Conservation (phyloP, 345 rosid genomes). For the Rhodamnia rubescens region DNA sequence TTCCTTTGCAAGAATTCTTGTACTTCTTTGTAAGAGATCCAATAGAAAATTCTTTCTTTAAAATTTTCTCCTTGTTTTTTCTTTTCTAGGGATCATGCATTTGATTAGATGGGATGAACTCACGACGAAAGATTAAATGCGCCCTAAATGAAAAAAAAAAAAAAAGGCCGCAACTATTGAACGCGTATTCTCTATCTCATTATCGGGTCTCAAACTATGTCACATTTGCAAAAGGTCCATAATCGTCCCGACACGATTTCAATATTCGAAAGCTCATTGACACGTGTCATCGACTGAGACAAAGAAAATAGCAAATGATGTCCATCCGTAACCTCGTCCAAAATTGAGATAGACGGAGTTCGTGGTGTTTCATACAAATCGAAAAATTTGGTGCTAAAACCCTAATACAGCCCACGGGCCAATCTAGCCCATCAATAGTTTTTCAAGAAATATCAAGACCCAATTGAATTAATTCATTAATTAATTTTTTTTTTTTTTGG, state of each 20-base stretch:
- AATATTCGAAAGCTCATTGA: neutral
- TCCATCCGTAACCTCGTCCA: no score
- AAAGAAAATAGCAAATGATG: no score
- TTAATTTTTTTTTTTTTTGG: no score
- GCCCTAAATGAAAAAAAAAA: neutral
- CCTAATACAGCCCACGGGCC: neutral
- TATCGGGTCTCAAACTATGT: neutral
- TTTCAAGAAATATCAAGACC: neutral
- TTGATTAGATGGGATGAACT: neutral
- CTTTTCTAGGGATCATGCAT: neutral
- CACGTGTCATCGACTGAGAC: neutral
- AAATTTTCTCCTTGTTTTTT: neutral
- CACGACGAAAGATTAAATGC: neutral
- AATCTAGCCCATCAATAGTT: neutral
- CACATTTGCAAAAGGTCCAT: neutral
- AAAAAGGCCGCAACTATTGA: neutral
- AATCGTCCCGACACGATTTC: neutral
- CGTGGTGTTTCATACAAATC: neutral
- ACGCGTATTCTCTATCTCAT: accelerated
- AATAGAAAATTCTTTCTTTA: neutral
- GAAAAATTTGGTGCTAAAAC: neutral
- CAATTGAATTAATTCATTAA: no score
- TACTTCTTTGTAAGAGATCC: neutral
- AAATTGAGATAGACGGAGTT: no score
- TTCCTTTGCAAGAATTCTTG: neutral